Evolutionary conservation across 1,284 basidiomycete genomes (phyloP), one percentile per base, ranked within the genome.

Genomic region (Pulchroboletus neoregius): DNA sequence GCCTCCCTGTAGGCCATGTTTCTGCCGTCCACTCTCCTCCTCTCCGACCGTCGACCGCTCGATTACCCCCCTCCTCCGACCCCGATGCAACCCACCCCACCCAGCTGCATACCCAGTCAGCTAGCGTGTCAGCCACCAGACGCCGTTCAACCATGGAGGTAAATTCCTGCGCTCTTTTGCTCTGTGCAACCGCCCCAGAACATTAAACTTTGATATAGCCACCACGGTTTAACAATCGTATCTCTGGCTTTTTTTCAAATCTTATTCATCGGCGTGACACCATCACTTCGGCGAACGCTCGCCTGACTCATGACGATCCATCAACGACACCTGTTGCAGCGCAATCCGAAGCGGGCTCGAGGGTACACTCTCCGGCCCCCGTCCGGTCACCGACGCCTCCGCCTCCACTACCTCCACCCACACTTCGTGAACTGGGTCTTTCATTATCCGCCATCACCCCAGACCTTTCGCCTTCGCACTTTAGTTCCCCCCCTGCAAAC

Each of bases 201-300:
- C 58, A 46, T 60, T 71, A 47, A 49, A 33, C 30, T 47, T 41
- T 36, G 44, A 52, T 46, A 53, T 54, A 54, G 51, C 62, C 84
- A 78, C 64, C 66, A 49, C 81, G 85, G 49, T 68, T 82, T 27
- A 74, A 82, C 24, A 87, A 82, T 62, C 76, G 87, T 23, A 72
- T 90, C 35, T 90, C 87, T 34, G 87, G 87, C 18, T 89, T 90
- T 66, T 80, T 90, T 63, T 83, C 79, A n/a, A 80, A 78, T 58
- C 72, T 90, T 46, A 86, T 90, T 7, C 80, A 86, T 60, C 78
- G 86, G 41, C 76, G 85, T 43, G 85, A 87, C 42, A 66, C 63
- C 32, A 54, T 62, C 4, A 57, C 70, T 32, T 57, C 56, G 2
- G 47, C 64, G 5, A 50, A 60, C 13, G 45, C 66, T 11, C 60